Evolutionary conservation across 192 early-diverging fungal species (phyloP).

Genomic region (Spinellus fusiger): DNA sequence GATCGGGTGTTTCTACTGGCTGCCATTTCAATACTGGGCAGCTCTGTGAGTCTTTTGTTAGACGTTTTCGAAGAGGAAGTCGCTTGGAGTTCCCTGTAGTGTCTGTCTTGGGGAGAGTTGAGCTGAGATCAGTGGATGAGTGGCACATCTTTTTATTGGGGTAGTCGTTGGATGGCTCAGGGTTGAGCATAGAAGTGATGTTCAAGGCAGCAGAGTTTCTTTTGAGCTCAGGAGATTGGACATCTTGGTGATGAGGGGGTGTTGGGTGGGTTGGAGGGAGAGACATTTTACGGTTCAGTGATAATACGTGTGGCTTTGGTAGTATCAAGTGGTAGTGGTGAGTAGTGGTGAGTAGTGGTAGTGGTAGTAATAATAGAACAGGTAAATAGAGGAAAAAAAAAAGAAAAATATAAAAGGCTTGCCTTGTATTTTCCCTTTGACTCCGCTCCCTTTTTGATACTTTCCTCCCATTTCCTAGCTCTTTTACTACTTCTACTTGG

Average conservation of each 20-base stretch:
- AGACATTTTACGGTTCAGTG: no score
- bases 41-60: background rate
- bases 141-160: background rate
- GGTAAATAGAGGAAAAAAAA: background rate
- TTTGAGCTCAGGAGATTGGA: background rate
- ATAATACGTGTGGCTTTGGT: no score
- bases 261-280: background rate
- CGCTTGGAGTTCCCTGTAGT: background rate
- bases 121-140: background rate
- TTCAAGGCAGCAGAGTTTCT: background rate
- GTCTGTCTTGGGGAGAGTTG: background rate
- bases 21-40: slow-evolving; percentile 15
- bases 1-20: slow-evolving; percentile 12
- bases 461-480: no score
- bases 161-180: background rate
- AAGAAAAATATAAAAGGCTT: background rate
- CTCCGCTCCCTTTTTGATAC: no score
- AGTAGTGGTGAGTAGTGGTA: background rate
- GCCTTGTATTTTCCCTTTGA: background rate
- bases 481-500: no score
- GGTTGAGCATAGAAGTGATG: background rate
- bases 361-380: background rate
- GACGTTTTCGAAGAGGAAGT: slow-evolving; percentile 18
- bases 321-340: background rate
- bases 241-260: background rate